These are phyloP conservation scores for Asterochloris erici DNA, from an alignment of 139 green algal species.

Conservation along the genomic window DNA sequence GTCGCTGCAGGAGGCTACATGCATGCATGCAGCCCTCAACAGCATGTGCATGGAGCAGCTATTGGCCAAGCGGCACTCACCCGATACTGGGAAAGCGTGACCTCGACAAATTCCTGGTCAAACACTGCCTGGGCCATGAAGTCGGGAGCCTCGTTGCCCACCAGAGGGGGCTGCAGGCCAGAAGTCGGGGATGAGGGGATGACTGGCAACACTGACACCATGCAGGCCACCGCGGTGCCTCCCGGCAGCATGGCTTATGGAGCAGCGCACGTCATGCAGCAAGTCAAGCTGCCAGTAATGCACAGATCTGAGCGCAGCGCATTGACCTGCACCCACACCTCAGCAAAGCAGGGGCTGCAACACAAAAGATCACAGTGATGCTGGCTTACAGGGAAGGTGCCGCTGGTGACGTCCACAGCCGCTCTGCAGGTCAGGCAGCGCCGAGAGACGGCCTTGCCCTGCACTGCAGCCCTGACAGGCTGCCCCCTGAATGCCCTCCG, in stretches of 20 bases:
- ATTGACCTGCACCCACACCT: no score
- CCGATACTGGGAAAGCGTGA: conserved; percentile 87
- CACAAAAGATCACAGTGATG: no score
- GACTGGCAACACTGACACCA: background rate
- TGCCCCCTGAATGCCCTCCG: conserved; percentile 10
- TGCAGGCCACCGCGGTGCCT: background rate
- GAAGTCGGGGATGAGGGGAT: background rate
- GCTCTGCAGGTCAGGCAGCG: conserved; percentile 1
- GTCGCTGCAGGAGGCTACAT: background rate
- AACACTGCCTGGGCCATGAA: conserved; percentile 89
- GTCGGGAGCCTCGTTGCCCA: conserved; percentile 83
- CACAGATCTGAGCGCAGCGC: no score
- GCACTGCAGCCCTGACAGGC: background rate
- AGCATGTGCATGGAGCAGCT: background rate
- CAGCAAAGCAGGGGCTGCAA: no score
- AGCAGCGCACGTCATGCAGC: background rate
- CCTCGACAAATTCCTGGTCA: conserved; percentile 94
- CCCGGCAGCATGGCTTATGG: background rate
- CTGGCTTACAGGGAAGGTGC: background rate
- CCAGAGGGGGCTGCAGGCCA: conserved; percentile 44
- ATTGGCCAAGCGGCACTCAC: conserved; percentile 13
- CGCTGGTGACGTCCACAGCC: conserved; percentile 8
- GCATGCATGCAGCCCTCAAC: background rate
- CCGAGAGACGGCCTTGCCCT: background rate
- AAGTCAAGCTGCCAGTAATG: no score